Evolutionary conservation across 345 rosid genomes (phyloP).

Genomic region (Schrenkiella parvula): DNA sequence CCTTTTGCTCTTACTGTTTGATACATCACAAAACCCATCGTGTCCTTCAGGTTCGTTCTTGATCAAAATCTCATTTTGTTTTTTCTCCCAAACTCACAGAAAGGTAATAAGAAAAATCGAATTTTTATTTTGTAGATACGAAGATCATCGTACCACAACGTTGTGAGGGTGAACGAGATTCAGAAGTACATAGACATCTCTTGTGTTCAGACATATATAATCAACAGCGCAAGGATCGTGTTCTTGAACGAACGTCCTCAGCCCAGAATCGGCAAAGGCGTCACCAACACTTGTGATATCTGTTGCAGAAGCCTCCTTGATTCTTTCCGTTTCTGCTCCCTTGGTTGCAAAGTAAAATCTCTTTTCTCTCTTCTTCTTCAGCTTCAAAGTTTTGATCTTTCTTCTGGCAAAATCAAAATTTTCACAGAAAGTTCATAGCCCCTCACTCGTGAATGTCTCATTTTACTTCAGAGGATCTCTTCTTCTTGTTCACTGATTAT

Average conservation of each 20-base stretch:
- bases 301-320: constrained; percentile 89
- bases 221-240: constrained; percentile 86
- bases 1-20: constrained; percentile 74
- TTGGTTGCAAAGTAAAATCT: constrained; percentile 65
- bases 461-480: neutral
- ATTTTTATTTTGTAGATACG: constrained; percentile 57
- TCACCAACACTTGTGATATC: constrained; percentile 80
- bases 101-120: neutral
- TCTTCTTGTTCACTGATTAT: neutral
- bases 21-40: constrained; percentile 62
- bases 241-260: constrained; percentile 84
- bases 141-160: constrained; percentile 93
- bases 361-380: neutral
- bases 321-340: constrained; percentile 90
- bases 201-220: constrained; percentile 77
- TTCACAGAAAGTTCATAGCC: neutral
- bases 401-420: neutral
- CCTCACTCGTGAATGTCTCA: neutral
- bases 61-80: neutral
- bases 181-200: constrained; percentile 77
- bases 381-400: neutral
- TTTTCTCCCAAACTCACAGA: neutral
- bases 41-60: constrained; percentile 58
- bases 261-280: constrained; percentile 87
- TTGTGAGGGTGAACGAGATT: constrained; percentile 80